A percentile compares a stretch with the other conserved stretches of the same genome.
Evolutionary conservation across 2,329 filamentous ascomycete species (phyloP).

Genomic region (Penicillium brasilianum): DNA sequence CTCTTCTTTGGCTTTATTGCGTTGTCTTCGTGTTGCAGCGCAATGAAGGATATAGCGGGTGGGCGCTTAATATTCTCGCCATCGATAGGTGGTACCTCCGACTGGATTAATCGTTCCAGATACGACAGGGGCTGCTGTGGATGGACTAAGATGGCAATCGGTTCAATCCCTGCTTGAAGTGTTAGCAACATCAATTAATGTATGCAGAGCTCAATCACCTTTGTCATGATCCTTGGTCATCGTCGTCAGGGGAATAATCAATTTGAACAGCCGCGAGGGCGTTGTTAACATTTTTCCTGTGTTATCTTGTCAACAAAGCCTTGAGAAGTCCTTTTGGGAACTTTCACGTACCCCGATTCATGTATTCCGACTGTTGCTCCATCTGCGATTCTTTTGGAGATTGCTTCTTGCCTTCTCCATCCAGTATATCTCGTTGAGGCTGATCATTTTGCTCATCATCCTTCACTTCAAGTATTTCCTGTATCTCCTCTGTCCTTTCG

Average conservation of each 20-base stretch:
- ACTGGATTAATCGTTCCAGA: conserved; percentile 84
- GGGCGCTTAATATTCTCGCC: conserved; percentile 67
- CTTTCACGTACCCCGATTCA: conserved; percentile 63
- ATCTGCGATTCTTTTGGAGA: conserved; percentile 7
- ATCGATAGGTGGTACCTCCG: conserved; percentile 75
- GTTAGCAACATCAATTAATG: conserved; percentile 12
- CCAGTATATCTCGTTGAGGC: conserved; percentile 35
- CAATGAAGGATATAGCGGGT: conserved; percentile 77
- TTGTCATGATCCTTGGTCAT: conserved; percentile 65
- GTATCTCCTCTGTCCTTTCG: conserved; percentile 42
- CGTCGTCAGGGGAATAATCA: conserved; percentile 75
- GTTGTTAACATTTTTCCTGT: conserved; percentile 79
- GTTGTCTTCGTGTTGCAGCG: conserved; percentile 73
- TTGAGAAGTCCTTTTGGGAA: not conserved
- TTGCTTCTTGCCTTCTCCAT: conserved; percentile 36
- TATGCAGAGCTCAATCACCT: conserved; percentile 30
- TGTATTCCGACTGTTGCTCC: conserved; percentile 44
- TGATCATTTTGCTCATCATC: conserved; percentile 30
- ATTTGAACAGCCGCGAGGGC: conserved; percentile 77
- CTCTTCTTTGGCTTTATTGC: conserved; percentile 51
- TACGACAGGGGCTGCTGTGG: conserved; percentile 91
- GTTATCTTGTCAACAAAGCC: conserved; percentile 9
- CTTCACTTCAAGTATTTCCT: conserved; percentile 46
- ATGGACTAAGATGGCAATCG: conserved; percentile 82
- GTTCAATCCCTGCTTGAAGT: conserved; percentile 65